These are phyloP conservation scores for Botrytis squamosa DNA, from an alignment of 2,329 filamentous ascomycete species.

Conservation along the genomic window DNA sequence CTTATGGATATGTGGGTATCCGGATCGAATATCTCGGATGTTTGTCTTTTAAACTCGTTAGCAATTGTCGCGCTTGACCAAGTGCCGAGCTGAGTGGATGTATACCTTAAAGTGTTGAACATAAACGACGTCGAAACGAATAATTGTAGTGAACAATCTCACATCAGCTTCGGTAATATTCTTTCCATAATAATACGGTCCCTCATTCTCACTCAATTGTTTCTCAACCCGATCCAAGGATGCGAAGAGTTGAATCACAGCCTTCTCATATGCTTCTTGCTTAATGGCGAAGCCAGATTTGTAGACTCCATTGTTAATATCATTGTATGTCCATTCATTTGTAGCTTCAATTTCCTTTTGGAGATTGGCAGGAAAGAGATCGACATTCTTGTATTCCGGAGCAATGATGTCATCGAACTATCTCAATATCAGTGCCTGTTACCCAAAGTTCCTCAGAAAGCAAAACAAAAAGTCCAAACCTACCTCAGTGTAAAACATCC, in stretches of 20 bases:
- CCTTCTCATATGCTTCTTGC: conserved; percentile 76
- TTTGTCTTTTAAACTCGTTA: conserved; percentile 49
- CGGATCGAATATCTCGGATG: conserved; percentile 42
- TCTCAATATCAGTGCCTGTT: conserved; percentile 35
- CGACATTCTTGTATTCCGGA: conserved; percentile 57
- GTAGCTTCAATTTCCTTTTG: conserved; percentile 66
- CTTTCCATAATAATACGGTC: conserved; percentile 74
- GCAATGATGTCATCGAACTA: conserved; percentile 73
- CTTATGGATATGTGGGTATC: conserved; percentile 63
- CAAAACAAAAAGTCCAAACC: conserved; percentile 45
- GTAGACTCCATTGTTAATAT: conserved; percentile 71
- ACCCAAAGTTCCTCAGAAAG: background rate
- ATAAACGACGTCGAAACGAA: conserved; percentile 70
- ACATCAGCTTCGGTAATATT: conserved; percentile 80
- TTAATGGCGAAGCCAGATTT: conserved; percentile 82
- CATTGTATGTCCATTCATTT: conserved; percentile 77
- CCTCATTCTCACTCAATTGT: conserved; percentile 54
- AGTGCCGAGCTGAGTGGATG: conserved; percentile 49
- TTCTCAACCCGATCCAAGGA: conserved; percentile 74
- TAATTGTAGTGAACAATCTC: conserved; percentile 62
- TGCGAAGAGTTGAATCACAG: conserved; percentile 68
- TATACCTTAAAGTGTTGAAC: conserved; percentile 81
- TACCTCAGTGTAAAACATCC: conserved; percentile 76
- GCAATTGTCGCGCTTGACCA: background rate
- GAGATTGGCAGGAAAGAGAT: conserved; percentile 67